Evolutionary conservation across 176 grass and related monocot genomes (phyloP).

Genomic region (Hordeum marinum): DNA sequence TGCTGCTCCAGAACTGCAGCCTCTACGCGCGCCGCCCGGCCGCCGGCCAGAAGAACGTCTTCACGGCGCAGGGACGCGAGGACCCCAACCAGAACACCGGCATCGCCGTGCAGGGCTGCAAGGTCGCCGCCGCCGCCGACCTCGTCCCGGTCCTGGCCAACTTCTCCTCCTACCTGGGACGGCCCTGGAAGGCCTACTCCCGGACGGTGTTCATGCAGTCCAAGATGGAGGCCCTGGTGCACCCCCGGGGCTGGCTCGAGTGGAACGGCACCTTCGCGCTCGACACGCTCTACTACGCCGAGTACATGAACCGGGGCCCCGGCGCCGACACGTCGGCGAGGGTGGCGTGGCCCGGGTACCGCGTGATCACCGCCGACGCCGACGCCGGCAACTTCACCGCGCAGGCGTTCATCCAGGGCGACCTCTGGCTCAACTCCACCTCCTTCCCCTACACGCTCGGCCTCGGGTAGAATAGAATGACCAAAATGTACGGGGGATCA

Average conservation of each 20-base stretch:
- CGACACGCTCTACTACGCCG: conserved; percentile 88
- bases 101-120: conserved; percentile 78
- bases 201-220: conserved; percentile 75
- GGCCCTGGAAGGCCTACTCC: conserved; percentile 86
- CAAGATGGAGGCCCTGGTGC: conserved; percentile 56
- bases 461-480: conserved; percentile 20
- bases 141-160: conserved; percentile 40
- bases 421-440: conserved; percentile 58
- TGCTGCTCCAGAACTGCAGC: conserved; percentile 75
- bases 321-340: conserved; percentile 54
- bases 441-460: conserved; percentile 53
- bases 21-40: conserved; percentile 65
- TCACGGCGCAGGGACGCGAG: conserved; percentile 72
- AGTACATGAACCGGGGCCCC: conserved; percentile 67
- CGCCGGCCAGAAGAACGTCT: conserved; percentile 62
- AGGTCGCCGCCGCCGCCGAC: conserved; percentile 82
- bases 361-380: conserved; percentile 40
- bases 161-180: conserved; percentile 68
- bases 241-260: conserved; percentile 61
- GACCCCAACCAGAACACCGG: conserved; percentile 94
- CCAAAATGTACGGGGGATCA: background rate
- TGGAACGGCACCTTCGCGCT: conserved; percentile 80
- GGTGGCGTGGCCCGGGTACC: conserved; percentile 74
- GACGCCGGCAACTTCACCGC: conserved; percentile 81
- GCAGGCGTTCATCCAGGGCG: conserved; percentile 65